phyloP scores from a whole-genome alignment of 2,329 filamentous ascomycete species.

The Lecanosticta acicola region DNA sequence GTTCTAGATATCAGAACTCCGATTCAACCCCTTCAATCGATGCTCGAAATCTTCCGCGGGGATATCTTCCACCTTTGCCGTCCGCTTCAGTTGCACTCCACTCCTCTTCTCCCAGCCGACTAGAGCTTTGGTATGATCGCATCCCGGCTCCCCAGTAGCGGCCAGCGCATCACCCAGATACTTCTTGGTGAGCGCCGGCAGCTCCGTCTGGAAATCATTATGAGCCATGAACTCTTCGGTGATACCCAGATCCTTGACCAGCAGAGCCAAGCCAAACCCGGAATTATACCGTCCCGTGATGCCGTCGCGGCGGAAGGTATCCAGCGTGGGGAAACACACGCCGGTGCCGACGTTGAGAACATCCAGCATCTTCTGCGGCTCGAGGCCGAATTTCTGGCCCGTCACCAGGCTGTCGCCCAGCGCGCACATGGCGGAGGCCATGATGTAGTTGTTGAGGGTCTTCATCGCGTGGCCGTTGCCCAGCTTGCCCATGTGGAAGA shows the following conservation, averaged over 20 bases:
- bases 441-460: constrained; percentile 36
- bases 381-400: constrained; percentile 34
- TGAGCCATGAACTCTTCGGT: constrained; percentile 34
- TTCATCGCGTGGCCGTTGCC: constrained; percentile 36
- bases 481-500: constrained; percentile 34
- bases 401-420: constrained; percentile 30
- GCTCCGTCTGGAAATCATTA: constrained; percentile 29
- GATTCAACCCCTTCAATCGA: constrained; percentile 24
- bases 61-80: constrained; percentile 23
- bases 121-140: constrained; percentile 34
- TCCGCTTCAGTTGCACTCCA: constrained; percentile 30
- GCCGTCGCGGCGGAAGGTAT: constrained; percentile 26
- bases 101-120: constrained; percentile 35
- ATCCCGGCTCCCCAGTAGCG: constrained; percentile 25
- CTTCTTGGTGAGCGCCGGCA: constrained; percentile 28
- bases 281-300: constrained; percentile 28
- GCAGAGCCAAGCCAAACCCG: constrained; percentile 33
- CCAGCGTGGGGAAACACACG: constrained; percentile 35
- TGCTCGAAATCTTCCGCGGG: constrained; percentile 25
- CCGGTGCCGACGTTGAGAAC: constrained; percentile 40
- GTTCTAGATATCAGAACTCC: constrained; percentile 10
- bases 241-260: constrained; percentile 36
- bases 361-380: constrained; percentile 38
- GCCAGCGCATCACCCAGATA: constrained; percentile 32
- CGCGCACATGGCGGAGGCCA: constrained; percentile 32